These are phyloP conservation scores for Botrytis porri DNA, from an alignment of 2,329 filamentous ascomycete genomes.

Conservation along the genomic window DNA sequence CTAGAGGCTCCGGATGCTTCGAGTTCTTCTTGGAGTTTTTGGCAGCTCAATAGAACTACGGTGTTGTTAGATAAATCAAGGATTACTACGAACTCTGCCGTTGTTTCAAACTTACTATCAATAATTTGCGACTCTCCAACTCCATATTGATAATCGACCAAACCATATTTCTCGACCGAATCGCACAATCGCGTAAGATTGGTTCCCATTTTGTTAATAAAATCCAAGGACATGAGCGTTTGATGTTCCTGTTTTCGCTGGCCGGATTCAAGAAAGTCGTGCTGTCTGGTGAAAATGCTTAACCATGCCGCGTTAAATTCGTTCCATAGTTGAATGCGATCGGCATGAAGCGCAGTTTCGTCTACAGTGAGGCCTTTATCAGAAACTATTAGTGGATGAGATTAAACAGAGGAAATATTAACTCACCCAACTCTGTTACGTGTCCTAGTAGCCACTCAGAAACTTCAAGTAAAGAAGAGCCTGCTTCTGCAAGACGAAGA, in stretches of 20 bases:
- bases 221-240: slow-evolving; percentile 64
- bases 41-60: slow-evolving; percentile 51
- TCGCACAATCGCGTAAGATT: slow-evolving; percentile 83
- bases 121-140: slow-evolving; percentile 94
- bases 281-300: slow-evolving; percentile 76
- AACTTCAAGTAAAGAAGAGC: slow-evolving; percentile 55
- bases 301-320: slow-evolving; percentile 96
- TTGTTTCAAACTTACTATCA: slow-evolving; percentile 14
- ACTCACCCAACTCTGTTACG: slow-evolving; percentile 64
- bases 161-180: slow-evolving; percentile 80
- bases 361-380: slow-evolving; percentile 77
- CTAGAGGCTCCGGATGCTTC: slow-evolving; percentile 26
- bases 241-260: slow-evolving; percentile 44
- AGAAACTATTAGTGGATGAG: slow-evolving; percentile 37
- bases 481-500: slow-evolving; percentile 58
- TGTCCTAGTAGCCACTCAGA: slow-evolving; percentile 66
- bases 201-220: slow-evolving; percentile 74
- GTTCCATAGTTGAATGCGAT: slow-evolving; percentile 83
- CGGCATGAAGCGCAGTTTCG: slow-evolving; percentile 69
- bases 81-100: neutral
- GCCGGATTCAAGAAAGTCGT: slow-evolving; percentile 58
- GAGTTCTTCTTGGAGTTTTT: slow-evolving; percentile 50
- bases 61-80: neutral
- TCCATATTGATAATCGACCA: slow-evolving; percentile 96
- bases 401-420: slow-evolving; percentile 33